Conservation (phyloP, 805 yeast species). For the Saturnispora zaruensis region DNA sequence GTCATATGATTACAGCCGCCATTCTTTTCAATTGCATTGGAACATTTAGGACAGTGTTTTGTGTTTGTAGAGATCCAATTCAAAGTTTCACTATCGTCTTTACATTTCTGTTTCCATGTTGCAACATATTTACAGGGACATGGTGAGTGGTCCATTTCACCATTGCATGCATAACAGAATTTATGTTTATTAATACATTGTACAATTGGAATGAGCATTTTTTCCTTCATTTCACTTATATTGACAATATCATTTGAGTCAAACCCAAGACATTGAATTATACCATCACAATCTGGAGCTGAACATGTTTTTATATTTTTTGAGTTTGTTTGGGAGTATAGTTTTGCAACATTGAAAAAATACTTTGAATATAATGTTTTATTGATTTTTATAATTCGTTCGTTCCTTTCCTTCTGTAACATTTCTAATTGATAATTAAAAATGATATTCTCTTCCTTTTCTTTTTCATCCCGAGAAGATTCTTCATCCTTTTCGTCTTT, state of each 20-base stretch:
- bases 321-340: slow-evolving; percentile 44
- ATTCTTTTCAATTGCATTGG: slow-evolving; percentile 73
- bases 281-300: slow-evolving; percentile 62
- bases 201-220: slow-evolving; percentile 51
- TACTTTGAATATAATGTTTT: slow-evolving; percentile 29
- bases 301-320: slow-evolving; percentile 69
- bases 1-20: slow-evolving; percentile 98
- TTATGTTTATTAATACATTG: slow-evolving; percentile 56
- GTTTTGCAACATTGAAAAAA: slow-evolving; percentile 36
- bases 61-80: slow-evolving; percentile 85
- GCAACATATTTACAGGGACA: slow-evolving; percentile 65
- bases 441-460: slow-evolving; percentile 8
- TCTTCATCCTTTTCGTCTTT: slow-evolving; percentile 4
- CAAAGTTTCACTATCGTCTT: slow-evolving; percentile 80
- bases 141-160: slow-evolving; percentile 67
- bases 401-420: slow-evolving; percentile 18
- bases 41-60: slow-evolving; percentile 78
- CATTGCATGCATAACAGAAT: slow-evolving; percentile 72
- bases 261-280: slow-evolving; percentile 35
- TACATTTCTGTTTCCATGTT: slow-evolving; percentile 70
- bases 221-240: slow-evolving; percentile 21
- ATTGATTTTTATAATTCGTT: slow-evolving; percentile 18
- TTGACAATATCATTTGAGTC: slow-evolving; percentile 24
- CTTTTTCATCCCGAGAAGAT: slow-evolving; percentile 6
- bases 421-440: slow-evolving; percentile 22